Conservation (phyloP, 352 stramenopile genomes). For the Pythium folliculosum region DNA sequence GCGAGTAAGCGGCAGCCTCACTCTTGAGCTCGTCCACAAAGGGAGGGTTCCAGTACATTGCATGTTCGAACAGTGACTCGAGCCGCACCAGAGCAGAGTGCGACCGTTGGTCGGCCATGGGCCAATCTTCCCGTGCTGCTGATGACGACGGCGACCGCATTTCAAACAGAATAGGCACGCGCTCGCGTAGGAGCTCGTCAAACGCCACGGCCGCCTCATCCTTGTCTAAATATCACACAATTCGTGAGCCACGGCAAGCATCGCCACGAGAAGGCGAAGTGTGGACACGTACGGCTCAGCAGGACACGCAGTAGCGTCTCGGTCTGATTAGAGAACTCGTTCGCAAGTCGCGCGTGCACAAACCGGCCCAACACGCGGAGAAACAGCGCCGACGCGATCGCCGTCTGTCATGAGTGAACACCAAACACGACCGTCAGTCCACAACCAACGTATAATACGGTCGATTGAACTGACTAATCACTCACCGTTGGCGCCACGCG, state of each 20-base stretch:
- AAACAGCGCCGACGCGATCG: slow-evolving; percentile 28
- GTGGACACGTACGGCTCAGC: slow-evolving; percentile 7
- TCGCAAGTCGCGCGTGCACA: not conserved
- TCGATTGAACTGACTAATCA: too few species aligned
- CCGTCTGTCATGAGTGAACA: slow-evolving; percentile 15
- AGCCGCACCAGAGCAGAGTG: slow-evolving; percentile 30
- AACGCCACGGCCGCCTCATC: slow-evolving; percentile 36
- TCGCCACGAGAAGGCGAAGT: too few species aligned
- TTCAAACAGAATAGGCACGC: slow-evolving; percentile 54
- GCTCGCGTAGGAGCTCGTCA: slow-evolving; percentile 40
- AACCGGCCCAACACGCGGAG: slow-evolving; percentile 18
- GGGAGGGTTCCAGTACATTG: slow-evolving; percentile 38
- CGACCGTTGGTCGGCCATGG: not conserved
- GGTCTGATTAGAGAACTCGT: slow-evolving; percentile 13
- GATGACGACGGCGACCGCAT: not conserved
- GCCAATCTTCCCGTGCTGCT: not conserved
- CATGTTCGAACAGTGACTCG: slow-evolving; percentile 38
- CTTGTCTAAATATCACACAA: slow-evolving; percentile 25
- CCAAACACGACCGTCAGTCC: not conserved
- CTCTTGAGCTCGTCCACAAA: slow-evolving; percentile 60
- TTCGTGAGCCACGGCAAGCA: too few species aligned
- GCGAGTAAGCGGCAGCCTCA: slow-evolving; percentile 46
- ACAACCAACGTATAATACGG: too few species aligned
- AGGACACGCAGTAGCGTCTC: slow-evolving; percentile 10
- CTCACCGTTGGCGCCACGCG: slow-evolving; percentile 13